Evolutionary conservation across 176 grass and related monocot species (phyloP), one percentile per base, ranked within the genome.

Genomic region (Rhynchospora tenuis): DNA sequence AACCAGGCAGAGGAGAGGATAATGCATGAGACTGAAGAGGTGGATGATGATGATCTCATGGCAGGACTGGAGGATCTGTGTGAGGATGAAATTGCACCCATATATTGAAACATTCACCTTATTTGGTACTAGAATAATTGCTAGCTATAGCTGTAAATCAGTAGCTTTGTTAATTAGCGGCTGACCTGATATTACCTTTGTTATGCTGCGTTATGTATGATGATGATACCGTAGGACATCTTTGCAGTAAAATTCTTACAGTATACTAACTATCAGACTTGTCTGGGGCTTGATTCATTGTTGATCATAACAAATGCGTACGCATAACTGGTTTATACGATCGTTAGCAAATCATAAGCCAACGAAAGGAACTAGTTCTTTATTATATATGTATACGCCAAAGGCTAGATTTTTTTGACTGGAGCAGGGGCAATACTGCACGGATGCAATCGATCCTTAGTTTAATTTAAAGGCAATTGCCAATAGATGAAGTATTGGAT

Each of bases 1-100:
- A n/a, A n/a, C 68, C 83, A 99, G 97, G 90, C 85, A 19, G 86
- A 96, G 83, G 88, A 99, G 65, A 86, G 38, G 45, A 83, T 86
- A 59, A 57, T 81, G 22, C 89, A 62, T 28, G 88, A 90, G 24
- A 74, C 65, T 38, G 89, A 86, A 72, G 85, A 44, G 6, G 78
- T 47, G 0, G 88, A 85, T 65, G 86, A 66, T 13, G 48, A 81
- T 27, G 93, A 96, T 79, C 85, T 99, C 38, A 92, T 99, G 97
- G 73, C 55, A 86, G 89, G 86, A 56, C 15, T 93, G 74, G 93
- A 94, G 86, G 89, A 96, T 47, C 64, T 96, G 1, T 91, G 83
- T 74, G 77, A 79, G 15, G 87, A 87, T 22, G 90, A 89, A 15
- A 38, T 86, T 14, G 17, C 65, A 84, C 84, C 88, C 27, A 83